Base-by-base conservation (phyloP, 1,284 basidiomycete species). In the Phellopilus nigrolimitatus region DNA sequence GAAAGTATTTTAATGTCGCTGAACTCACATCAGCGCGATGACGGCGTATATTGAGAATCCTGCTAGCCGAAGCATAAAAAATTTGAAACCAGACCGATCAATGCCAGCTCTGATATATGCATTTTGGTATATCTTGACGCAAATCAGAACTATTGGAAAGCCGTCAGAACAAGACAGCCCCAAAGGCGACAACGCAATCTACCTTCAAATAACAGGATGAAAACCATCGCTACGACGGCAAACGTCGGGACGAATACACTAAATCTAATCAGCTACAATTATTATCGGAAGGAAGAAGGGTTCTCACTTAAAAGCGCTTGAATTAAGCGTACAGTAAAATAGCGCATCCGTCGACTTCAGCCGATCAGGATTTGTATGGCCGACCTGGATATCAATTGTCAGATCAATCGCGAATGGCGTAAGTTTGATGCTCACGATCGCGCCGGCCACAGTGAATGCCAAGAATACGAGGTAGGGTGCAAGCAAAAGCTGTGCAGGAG, bases 391-490 rank as follows among this genome's bases (percentile, higher is more conserved):
- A 41, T 47, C n/a, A n/a, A n/a, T n/a, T n/a, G n/a, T n/a, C n/a
- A n/a, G n/a, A n/a, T n/a, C n/a, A n/a, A n/a, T n/a, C n/a, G n/a
- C n/a, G n/a, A n/a, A n/a, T n/a, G n/a, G n/a, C n/a, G n/a, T n/a
- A n/a, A n/a, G n/a, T n/a, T n/a, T n/a, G n/a, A 21, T 15, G 41
- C 53, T 41, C n/a, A 55, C 53, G n/a, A 56, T 48, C 12, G 41
- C 51, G 9, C 48, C 48, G n/a, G 52, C 52, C 9, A 50, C 25
- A 24, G 38, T 42, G 24, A 56, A 50, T 9, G 47, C 33, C 9
- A 58, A 17, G 34, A 54, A 58, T 17, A 52, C 51, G 17, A 51
- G n/a, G 31, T 58, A 58, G 4, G 55, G 57, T 15, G 52, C 55
- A 24, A 53, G 38, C 34, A 58, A 48, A 36, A 58, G 49, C 57